Evolutionary conservation across 2,329 filamentous ascomycete genomes (phyloP).

Genomic region (Pseudocercospora pini-densiflorae): DNA sequence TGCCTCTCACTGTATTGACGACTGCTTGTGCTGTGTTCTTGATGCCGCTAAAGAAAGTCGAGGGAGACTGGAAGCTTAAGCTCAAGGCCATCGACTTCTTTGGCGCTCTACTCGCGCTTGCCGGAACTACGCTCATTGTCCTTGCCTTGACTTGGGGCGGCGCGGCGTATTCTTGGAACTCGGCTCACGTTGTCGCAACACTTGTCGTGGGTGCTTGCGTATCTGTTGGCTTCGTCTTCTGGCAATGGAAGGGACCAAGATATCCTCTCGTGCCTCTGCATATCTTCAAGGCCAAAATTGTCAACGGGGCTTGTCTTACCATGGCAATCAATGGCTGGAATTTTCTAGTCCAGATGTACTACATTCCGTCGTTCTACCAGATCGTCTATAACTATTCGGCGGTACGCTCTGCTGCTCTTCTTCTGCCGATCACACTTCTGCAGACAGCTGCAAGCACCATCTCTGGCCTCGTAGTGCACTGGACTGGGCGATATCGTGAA

Average conservation of each 20-base stretch:
- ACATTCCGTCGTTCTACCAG: constrained; percentile 31
- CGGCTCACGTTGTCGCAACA: constrained; percentile 59
- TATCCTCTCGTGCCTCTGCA: constrained; percentile 57
- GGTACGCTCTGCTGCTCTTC: constrained; percentile 25
- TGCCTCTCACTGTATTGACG: constrained; percentile 57
- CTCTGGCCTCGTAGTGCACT: constrained; percentile 28
- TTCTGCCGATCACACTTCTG: constrained; percentile 26
- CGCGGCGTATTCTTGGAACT: constrained; percentile 57
- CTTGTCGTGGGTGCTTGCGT: constrained; percentile 53
- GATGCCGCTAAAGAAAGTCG: constrained; percentile 61
- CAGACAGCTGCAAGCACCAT: constrained; percentile 27
- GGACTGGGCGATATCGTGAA: constrained; percentile 29
- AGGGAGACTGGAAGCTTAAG: constrained; percentile 52
- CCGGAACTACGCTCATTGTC: constrained; percentile 57
- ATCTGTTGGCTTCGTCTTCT: constrained; percentile 57
- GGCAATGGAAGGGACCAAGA: constrained; percentile 57
- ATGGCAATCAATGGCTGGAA: constrained; percentile 62
- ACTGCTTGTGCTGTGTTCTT: constrained; percentile 57
- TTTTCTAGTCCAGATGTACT: constrained; percentile 61
- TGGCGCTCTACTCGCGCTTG: constrained; percentile 58
- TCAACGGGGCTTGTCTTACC: constrained; percentile 58
- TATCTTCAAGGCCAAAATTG: constrained; percentile 59
- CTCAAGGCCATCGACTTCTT: constrained; percentile 60
- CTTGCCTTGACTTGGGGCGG: constrained; percentile 61
- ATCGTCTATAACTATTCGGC: constrained; percentile 27